Evolutionary conservation across 768 basidiomycete genomes (phyloP), one percentile per base, ranked within the genome.

Genomic region (Xanthoconium purpureum): DNA sequence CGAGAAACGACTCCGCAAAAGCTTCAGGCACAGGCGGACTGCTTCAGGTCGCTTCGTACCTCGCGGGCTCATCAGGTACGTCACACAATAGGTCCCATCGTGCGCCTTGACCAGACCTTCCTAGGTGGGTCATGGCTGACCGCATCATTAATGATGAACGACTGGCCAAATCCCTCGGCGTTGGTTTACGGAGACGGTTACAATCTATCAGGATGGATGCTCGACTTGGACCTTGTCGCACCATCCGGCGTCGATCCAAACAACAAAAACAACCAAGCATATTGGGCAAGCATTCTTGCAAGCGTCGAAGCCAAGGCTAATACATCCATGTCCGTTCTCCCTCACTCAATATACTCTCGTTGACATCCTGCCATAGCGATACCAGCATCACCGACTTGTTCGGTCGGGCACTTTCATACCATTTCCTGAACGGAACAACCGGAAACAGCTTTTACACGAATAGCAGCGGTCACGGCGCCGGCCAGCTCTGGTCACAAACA

Each of bases 361-460:
- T 54, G 36, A 47, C 47, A 8, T 38, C 32, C 43, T 15, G 0
- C 35, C 51, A 0, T 58, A 87, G 86, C 39, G 80, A 85, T 64
- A 85, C 84, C 18, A 86, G 85, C 52, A 55, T 88, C 44, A 81
- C 81, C 1, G 88, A 90, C 64, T 72, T 83, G 7, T 89, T 84
- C 78, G 74, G 69, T 0, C 81, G 86, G 1, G 80, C 84, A 67
- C 77, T 91, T 35, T 79, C 85, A 2, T 86, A 87, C 59, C 89
- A 91, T 67, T 90, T 90, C 62, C 72, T 87, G 55, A 88, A 84
- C 63, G 80, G 83, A 50, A 90, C 88, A 0, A 75, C 77, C 7
- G 72, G 77, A 15, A 54, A 52, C 11, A 84, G 88, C 63, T 84
- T 88, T 63, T 86, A 83, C 69, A 80, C 80, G 2, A 81, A 84